Base-by-base conservation (phyloP, 768 basidiomycete species). In the Tubosaeta brunneosetosa region DNA sequence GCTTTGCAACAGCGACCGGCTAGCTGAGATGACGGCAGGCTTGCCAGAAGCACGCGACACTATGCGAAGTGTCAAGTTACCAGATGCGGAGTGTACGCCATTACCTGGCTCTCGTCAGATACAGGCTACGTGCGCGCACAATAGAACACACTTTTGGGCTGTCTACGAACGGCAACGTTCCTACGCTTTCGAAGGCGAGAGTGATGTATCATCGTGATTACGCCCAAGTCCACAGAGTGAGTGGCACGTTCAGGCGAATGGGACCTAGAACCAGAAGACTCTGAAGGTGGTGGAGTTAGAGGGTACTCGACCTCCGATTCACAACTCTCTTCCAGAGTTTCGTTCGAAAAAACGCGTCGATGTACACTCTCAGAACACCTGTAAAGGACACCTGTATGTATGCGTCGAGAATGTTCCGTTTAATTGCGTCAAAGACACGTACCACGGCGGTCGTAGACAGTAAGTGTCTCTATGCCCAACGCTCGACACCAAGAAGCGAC, bases 401-500 rank as follows among this genome's bases (percentile, higher is more conserved):
- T 53, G 41, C 36, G 46, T 55, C 59, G 27, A 58, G 47, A 49
- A n/a, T 17, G 14, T 29, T 43, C 17, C 19, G 12, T 44, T 45
- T 17, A 36, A n/a, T 11, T 34, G 45, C 31, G n/a, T 9, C 29
- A 50, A 41, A 47, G 14, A 32, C 17, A 65, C 81, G 51, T 62
- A 90, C 90, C 89, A 50, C 79, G 71, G 51, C 78, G 75, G 63
- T 92, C 90, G 56, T 89, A 91, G 4, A 88, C 74, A 10, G 84
- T 88, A 44, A 92, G 71, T 47, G 77, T 76, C 55, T 72, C 68
- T 45, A 91, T 81, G 13, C 87, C 86, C 31, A 73, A 69, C n/a
- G 58, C 65, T 49, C 74, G 77, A 70, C 85, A 90, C 84, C 86
- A 91, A 10, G 66, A 66, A 9, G 78, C 77, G 12, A 76, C 76